phyloP scores from a whole-genome alignment of 2,329 filamentous ascomycete species.

The Alternaria burnsii region DNA sequence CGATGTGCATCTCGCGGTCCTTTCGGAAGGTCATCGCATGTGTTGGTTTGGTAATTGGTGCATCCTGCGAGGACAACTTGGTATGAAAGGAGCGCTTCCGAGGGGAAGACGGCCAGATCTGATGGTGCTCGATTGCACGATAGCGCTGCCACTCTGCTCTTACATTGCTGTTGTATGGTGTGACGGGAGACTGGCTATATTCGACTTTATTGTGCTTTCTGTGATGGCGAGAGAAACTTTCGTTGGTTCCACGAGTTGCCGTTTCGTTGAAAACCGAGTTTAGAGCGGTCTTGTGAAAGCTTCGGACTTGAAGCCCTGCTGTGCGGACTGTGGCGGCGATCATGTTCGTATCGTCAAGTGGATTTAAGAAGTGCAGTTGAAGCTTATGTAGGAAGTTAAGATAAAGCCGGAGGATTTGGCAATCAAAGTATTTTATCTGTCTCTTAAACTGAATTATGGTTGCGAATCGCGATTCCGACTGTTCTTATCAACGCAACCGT shows the following conservation, averaged over 20 bases:
- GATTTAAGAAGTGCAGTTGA: not conserved
- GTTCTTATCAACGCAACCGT: constrained; percentile 1
- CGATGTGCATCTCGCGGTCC: not conserved
- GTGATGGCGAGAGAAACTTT: too few relatives aligned
- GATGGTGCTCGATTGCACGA: not conserved
- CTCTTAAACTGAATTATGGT: not conserved
- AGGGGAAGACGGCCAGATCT: not conserved
- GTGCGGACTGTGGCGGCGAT: not conserved
- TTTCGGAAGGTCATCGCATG: not conserved
- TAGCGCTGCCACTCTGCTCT: not conserved
- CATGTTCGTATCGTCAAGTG: not conserved
- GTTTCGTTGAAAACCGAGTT: not conserved
- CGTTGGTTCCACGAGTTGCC: not conserved
- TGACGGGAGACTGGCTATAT: not conserved
- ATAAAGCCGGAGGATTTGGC: not conserved
- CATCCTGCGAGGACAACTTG: not conserved
- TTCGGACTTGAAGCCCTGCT: not conserved
- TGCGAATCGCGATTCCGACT: not conserved
- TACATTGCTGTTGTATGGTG: not conserved
- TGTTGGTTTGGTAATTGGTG: not conserved
- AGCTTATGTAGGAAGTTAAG: not conserved
- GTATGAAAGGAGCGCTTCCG: not conserved
- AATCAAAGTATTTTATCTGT: too few relatives aligned
- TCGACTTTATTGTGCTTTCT: not conserved
- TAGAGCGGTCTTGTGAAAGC: not conserved